Evolutionary conservation across 306 rosid species (phyloP).

Genomic region (Inga oerstediana): DNA sequence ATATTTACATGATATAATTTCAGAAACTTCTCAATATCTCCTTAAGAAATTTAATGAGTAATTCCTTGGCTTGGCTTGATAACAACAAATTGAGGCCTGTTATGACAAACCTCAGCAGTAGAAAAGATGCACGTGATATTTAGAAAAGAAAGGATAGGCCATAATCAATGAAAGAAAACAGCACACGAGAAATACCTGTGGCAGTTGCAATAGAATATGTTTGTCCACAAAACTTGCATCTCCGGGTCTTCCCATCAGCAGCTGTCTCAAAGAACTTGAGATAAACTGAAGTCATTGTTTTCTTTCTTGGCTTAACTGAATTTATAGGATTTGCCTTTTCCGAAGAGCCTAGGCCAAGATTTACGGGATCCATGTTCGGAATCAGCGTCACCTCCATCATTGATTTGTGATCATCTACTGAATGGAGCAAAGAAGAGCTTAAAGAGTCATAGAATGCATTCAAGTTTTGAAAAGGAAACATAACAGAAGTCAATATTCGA

Average conservation of each 20-base stretch:
- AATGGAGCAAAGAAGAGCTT: constrained; percentile 22
- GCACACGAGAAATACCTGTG: constrained; percentile 60
- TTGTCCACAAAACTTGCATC: constrained; percentile 97
- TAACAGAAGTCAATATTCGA: background rate
- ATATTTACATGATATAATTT: constrained; percentile 2
- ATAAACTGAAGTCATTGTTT: constrained; percentile 95
- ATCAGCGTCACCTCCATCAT: constrained; percentile 71
- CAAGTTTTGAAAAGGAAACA: constrained; percentile 17
- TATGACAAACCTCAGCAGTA: background rate
- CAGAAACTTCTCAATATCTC: background rate
- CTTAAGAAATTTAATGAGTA: constrained; percentile 6
- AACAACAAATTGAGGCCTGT: background rate
- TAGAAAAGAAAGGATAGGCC: constrained; percentile 5
- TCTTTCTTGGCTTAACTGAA: constrained; percentile 80
- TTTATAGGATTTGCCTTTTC: constrained; percentile 59
- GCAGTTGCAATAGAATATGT: constrained; percentile 92
- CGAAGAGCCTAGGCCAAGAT: constrained; percentile 67
- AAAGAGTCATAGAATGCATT: constrained; percentile 25
- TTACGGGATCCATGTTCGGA: constrained; percentile 62
- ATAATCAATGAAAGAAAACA: background rate
- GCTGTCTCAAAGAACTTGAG: constrained; percentile 95
- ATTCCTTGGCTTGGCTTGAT: constrained; percentile 17
- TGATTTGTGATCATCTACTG: constrained; percentile 74
- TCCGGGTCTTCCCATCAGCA: constrained; percentile 78
- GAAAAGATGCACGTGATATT: background rate